phyloP scores from a whole-genome alignment of 495 filamentous ascomycete genomes.

The Letharia columbiana region DNA sequence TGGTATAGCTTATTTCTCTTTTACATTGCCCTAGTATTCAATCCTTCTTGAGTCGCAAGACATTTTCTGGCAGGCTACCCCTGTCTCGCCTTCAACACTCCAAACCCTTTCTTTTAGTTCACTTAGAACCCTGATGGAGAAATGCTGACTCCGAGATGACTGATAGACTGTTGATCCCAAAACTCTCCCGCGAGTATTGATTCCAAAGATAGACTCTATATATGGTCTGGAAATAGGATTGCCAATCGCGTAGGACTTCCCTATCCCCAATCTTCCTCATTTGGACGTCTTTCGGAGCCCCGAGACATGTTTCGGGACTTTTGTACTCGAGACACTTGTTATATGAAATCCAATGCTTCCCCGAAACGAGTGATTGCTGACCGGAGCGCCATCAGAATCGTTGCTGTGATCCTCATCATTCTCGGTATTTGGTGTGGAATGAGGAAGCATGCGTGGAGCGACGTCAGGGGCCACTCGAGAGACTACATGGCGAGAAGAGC shows the following conservation, averaged over 20 bases:
- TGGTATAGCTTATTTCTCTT: neutral
- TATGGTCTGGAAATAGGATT: slow-evolving; percentile 22
- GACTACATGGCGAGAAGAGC: slow-evolving; percentile 24
- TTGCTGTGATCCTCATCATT: slow-evolving; percentile 19
- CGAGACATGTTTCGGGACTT: neutral
- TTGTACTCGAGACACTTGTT: neutral
- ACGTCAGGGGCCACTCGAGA: slow-evolving; percentile 10
- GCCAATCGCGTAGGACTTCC: slow-evolving; percentile 12
- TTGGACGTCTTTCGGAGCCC: neutral
- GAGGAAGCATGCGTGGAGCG: slow-evolving; percentile 16
- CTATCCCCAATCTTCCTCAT: neutral
- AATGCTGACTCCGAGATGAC: neutral
- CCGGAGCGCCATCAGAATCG: slow-evolving; percentile 1
- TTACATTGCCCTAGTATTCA: neutral
- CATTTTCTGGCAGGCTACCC: neutral
- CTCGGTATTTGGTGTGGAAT: slow-evolving; percentile 21
- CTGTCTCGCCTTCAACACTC: neutral
- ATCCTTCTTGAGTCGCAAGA: neutral
- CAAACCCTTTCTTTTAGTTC: neutral
- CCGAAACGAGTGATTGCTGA: neutral
- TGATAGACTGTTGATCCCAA: slow-evolving; percentile 10
- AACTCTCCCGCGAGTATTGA: slow-evolving; percentile 14
- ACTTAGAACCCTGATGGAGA: neutral
- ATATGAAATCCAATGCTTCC: no score
- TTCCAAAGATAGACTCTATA: slow-evolving; percentile 15